phyloP scores from a whole-genome alignment of 345 rosid genomes.

The Eucalyptus urophylla region DNA sequence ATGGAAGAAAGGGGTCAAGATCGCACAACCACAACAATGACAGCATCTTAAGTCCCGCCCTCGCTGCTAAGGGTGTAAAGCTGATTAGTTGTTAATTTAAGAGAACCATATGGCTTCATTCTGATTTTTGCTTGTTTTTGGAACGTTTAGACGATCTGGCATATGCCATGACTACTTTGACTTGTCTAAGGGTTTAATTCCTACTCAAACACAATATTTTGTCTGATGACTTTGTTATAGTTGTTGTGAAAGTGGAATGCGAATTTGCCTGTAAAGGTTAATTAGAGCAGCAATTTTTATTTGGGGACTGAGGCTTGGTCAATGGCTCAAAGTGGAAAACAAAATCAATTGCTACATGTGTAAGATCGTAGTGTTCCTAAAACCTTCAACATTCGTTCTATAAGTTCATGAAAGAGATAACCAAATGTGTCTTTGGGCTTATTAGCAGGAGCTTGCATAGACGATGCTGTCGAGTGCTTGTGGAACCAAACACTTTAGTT shows the following conservation, averaged over 20 bases:
- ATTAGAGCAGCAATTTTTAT: no score
- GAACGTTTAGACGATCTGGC: neutral
- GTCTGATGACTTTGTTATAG: no score
- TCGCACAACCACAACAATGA: neutral
- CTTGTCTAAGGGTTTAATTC: no score
- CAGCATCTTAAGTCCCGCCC: accelerated
- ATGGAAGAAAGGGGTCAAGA: neutral
- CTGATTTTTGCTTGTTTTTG: accelerated
- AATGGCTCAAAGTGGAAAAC: neutral
- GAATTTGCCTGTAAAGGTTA: no score
- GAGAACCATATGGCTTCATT: neutral
- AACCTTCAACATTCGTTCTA: neutral
- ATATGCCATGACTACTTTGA: neutral
- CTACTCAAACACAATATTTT: no score
- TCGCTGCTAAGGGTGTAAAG: accelerated
- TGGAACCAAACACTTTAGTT: neutral
- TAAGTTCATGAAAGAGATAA: no score
- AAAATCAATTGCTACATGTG: neutral
- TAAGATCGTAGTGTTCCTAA: neutral
- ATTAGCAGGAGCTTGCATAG: neutral
- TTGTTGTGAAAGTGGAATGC: neutral
- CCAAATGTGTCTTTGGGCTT: neutral
- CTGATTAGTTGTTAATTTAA: neutral
- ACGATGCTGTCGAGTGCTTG: accelerated
- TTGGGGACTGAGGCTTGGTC: neutral